These are phyloP conservation scores for Phytomonas sp. DNA, from an alignment of 208 protist genomes.

Conservation along the genomic window DNA sequence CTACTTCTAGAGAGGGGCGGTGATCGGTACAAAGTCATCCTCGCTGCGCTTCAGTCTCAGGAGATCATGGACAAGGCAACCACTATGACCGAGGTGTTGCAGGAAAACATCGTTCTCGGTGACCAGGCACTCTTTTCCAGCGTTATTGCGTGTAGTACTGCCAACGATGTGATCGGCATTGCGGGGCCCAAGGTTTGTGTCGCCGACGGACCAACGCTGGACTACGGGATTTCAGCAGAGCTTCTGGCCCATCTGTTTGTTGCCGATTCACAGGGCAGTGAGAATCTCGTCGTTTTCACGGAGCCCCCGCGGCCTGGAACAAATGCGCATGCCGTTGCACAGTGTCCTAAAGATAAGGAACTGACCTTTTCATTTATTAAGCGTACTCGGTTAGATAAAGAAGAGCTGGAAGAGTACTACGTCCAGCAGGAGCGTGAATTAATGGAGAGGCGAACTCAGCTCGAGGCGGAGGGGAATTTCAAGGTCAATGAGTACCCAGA, in stretches of 20 bases:
- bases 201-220: conserved; percentile 64
- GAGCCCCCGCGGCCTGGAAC: conserved; percentile 34
- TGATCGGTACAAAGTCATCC: conserved; percentile 73
- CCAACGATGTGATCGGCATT: conserved; percentile 51
- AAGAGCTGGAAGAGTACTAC: conserved; percentile 86
- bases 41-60: conserved; percentile 61
- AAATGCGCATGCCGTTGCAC: conserved; percentile 38
- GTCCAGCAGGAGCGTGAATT: conserved; percentile 50
- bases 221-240: conserved; percentile 68
- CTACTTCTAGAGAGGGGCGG: conserved; percentile 65
- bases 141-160: conserved; percentile 68
- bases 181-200: conserved; percentile 64
- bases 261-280: conserved; percentile 20
- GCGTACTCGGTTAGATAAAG: conserved; percentile 51
- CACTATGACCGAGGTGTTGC: conserved; percentile 79
- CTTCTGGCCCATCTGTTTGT: conserved; percentile 44
- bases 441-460: conserved; percentile 33
- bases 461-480: conserved; percentile 31
- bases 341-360: conserved; percentile 22
- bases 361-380: conserved; percentile 32
- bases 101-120: conserved; percentile 65
- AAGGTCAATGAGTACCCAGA: conserved; percentile 32
- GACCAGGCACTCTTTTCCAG: conserved; percentile 64
- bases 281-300: conserved; percentile 66
- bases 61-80: conserved; percentile 71